Evolutionary conservation across 2,329 filamentous ascomycete species (phyloP), one percentile per base, ranked within the genome.

Genomic region (Sporothrix schenckii): DNA sequence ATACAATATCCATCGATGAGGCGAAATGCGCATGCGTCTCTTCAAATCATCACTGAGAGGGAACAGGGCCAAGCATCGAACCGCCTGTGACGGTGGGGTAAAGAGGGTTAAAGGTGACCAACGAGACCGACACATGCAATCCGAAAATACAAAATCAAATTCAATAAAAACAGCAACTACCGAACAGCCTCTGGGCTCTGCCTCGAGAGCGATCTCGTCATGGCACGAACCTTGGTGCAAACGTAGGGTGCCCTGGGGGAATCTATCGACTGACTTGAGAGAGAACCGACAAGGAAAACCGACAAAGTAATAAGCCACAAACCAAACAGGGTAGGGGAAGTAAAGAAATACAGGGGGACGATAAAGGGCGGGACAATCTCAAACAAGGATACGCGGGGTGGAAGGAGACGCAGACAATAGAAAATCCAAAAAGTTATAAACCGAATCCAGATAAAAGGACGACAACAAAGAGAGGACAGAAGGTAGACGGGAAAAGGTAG

Each of bases 211-310:
- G 71, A 71, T 72, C 71, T 69, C 69, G 69, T 47, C n/a, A 50
- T 41, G 52, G 69, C 56, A 65, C 44, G 52, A 30, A 41, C 54
- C 54, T 61, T 54, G 27, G 39, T 66, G 63, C 69, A 70, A 63
- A 69, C 52, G 69, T 54, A 70, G 50, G 61, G 70, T 27, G 66
- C 67, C 67, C 58, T 60, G 34, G 72, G 68, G 68, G 72, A 73
- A 73, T 73, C 72, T 73, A 73, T 73, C 63, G 67, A 71, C 65
- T 66, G 63, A 70, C 58, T 34, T 34, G 34, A 56, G 34, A 61
- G 49, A 69, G 65, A 52, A 58, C 24, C 49, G 34, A 47, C 39
- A 60, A 30, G 49, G 30, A 47, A 52, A 49, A 68, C 34, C 52
- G 24, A 60, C 52, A 58, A 56, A n/a, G 27, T 49, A 41, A 41